Conservation (phyloP, 2,329 filamentous ascomycete species). For the Stemphylium beticola region DNA sequence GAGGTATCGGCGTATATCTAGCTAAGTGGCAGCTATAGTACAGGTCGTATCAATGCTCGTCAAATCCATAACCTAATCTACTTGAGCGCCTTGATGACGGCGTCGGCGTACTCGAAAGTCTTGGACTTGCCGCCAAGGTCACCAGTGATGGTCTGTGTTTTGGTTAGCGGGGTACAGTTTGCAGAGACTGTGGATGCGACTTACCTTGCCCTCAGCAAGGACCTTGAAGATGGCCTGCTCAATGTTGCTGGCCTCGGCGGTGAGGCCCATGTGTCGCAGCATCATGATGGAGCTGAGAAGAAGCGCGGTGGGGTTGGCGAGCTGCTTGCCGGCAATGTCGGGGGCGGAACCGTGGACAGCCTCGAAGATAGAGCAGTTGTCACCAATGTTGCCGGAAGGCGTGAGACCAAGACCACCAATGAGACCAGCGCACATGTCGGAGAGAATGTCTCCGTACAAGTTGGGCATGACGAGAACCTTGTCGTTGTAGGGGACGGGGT, state of each 20-base stretch:
- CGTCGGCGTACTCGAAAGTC: conserved; percentile 90
- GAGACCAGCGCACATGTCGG: conserved; percentile 98
- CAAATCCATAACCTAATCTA: conserved; percentile 38
- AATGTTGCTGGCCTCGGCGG: conserved; percentile 82
- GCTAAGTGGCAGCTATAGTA: conserved; percentile 44
- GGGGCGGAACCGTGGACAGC: conserved; percentile 97
- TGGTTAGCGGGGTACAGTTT: conserved; percentile 17
- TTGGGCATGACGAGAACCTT: conserved; percentile 98
- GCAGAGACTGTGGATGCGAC: conserved; percentile 20
- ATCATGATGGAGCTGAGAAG: conserved; percentile 98
- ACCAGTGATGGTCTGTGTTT: conserved; percentile 74
- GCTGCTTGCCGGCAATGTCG: conserved; percentile 93
- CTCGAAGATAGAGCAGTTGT: conserved; percentile 99
- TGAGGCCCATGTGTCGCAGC: conserved; percentile 96
- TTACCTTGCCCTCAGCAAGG: conserved; percentile 89
- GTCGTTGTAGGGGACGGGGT: conserved; percentile 96
- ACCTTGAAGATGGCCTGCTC: conserved; percentile 96
- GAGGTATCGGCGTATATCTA: conserved; percentile 27
- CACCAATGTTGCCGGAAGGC: conserved; percentile 97
- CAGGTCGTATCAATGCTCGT: conserved; percentile 39
- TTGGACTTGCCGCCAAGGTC: conserved; percentile 96
- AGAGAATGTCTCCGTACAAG: conserved; percentile 98
- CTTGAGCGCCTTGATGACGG: conserved; percentile 76
- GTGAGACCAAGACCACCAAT: conserved; percentile 97
- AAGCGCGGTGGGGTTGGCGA: conserved; percentile 96